Evolutionary conservation across 805 yeast genomes (phyloP).

Genomic region (Jamesozyma jinghongensis): DNA sequence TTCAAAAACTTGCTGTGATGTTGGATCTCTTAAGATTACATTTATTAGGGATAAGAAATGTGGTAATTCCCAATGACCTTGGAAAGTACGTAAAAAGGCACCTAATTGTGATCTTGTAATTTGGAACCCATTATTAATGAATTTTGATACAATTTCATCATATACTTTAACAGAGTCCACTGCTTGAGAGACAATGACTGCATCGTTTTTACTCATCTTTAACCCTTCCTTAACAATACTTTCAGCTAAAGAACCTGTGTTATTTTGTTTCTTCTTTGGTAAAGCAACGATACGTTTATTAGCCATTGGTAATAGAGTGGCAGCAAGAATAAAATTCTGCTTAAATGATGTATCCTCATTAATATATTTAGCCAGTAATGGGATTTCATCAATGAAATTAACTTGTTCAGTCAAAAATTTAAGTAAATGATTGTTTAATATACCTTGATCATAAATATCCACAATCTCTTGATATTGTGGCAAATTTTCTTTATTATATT

Average conservation of each 20-base stretch:
- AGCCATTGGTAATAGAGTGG: conserved; percentile 19
- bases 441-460: conserved; percentile 12
- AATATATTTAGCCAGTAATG: conserved; percentile 4
- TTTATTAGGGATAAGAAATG: conserved; percentile 29
- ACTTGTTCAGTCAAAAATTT: conserved; percentile 5
- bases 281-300: conserved; percentile 18
- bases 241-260: conserved; percentile 29
- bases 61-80: conserved; percentile 42
- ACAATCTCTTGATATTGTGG: conserved; percentile 9
- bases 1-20: conserved; percentile 10
- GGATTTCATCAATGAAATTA: conserved; percentile 5
- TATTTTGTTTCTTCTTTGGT: conserved; percentile 21
- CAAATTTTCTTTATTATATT: conserved; percentile 18
- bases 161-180: conserved; percentile 30
- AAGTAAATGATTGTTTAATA: conserved; percentile 10
- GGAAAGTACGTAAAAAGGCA: conserved; percentile 43
- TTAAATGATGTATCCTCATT: conserved; percentile 9
- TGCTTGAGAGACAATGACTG: conserved; percentile 41
- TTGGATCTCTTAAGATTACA: conserved; percentile 6
- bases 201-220: conserved; percentile 50
- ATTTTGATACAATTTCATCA: conserved; percentile 18
- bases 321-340: conserved; percentile 13
- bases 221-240: conserved; percentile 59
- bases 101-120: conserved; percentile 53
- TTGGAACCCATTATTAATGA: conserved; percentile 10